A percentile compares a stretch with the other conserved stretches of the same genome.
Conservation (phyloP, 139 green algal species). For the Trebouxia sp. region DNA sequence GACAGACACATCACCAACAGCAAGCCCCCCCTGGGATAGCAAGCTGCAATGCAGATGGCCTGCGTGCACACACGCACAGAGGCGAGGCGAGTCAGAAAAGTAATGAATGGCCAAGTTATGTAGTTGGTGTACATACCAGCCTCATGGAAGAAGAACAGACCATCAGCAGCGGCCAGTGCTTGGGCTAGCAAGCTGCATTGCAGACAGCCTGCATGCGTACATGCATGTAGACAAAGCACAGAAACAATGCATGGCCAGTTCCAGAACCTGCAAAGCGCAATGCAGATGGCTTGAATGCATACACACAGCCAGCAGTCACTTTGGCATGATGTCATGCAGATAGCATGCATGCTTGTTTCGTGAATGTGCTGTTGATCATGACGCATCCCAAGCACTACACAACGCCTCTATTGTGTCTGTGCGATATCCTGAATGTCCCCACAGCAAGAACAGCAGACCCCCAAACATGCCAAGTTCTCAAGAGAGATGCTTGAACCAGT, state of each 20-base stretch:
- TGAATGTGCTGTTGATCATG: too few species aligned
- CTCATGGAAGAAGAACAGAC: constrained; percentile 73
- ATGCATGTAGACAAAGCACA: constrained; percentile 71
- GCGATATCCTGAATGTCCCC: too few species aligned
- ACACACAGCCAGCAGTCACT: constrained; percentile 71
- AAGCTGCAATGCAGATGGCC: constrained; percentile 56
- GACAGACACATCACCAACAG: constrained; percentile 74
- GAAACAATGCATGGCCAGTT: constrained; percentile 74
- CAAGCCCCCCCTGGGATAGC: constrained; percentile 77
- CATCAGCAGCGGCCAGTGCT: constrained; percentile 81
- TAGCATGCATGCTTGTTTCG: constrained; percentile 47
- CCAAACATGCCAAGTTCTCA: too few species aligned
- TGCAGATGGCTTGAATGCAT: constrained; percentile 46
- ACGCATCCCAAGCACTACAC: too few species aligned
- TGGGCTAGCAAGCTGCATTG: constrained; percentile 62
- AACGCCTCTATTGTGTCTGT: too few species aligned
- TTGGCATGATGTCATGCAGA: constrained; percentile 58
- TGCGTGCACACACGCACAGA: constrained; percentile 27
- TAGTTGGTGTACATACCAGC: constrained; percentile 64
- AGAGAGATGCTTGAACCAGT: too few species aligned
- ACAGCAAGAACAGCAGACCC: too few species aligned
- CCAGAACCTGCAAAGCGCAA: constrained; percentile 65
- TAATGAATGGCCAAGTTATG: too few species aligned
- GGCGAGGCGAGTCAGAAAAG: too few species aligned
- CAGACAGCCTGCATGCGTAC: constrained; percentile 68